These are phyloP conservation scores for Luffa acutangula DNA, from an alignment of 306 rosid genomes.

Conservation along the genomic window DNA sequence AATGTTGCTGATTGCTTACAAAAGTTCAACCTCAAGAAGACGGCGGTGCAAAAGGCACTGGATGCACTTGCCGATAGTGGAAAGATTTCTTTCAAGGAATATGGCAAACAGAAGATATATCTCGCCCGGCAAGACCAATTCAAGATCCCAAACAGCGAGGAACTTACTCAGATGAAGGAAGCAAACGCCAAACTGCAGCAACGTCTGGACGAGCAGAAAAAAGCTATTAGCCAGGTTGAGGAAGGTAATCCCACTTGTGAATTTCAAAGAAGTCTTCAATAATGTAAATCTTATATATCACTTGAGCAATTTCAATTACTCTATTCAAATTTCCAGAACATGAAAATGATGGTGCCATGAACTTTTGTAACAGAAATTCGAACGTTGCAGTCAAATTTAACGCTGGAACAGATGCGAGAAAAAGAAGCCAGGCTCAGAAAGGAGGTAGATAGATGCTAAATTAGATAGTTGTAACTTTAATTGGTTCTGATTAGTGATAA, in stretches of 20 bases:
- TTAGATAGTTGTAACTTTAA: neutral
- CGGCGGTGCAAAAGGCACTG: constrained; percentile 68
- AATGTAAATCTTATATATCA: neutral
- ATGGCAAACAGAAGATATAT: constrained; percentile 95
- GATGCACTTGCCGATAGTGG: constrained; percentile 65
- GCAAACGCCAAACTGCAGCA: constrained; percentile 49
- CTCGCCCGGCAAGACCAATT: constrained; percentile 81
- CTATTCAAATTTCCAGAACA: neutral
- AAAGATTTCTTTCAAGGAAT: constrained; percentile 76
- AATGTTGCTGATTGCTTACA: constrained; percentile 81
- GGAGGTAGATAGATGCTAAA: constrained; percentile 39
- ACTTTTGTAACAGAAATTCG: constrained; percentile 54
- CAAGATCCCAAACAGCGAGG: constrained; percentile 58
- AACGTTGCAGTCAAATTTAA: constrained; percentile 64
- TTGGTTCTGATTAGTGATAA: neutral
- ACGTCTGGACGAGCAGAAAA: constrained; percentile 44
- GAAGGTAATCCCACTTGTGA: constrained; percentile 37
- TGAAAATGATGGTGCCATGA: neutral
- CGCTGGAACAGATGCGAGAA: constrained; percentile 63
- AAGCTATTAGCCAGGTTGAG: constrained; percentile 43
- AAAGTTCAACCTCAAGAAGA: constrained; percentile 80
- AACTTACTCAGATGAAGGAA: constrained; percentile 80
- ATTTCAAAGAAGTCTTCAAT: neutral
- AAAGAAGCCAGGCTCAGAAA: constrained; percentile 50
- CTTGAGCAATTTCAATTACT: neutral